Base-by-base conservation (phyloP, 108 stramenopile species). In the Chaetoceros muelleri region DNA sequence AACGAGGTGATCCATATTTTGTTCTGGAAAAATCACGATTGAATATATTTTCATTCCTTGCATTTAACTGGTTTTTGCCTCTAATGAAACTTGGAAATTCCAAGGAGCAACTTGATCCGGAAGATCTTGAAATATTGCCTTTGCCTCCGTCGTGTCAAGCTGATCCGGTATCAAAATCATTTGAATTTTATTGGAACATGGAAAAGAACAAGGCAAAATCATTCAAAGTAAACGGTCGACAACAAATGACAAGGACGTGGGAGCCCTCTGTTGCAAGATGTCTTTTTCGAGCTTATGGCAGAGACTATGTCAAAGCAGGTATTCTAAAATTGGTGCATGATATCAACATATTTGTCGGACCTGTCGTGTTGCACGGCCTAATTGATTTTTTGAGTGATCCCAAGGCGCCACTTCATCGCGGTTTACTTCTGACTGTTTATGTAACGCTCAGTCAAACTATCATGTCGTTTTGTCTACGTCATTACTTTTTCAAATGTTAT, bases 401-500 rank as follows among this genome's bases (percentile, higher is more conserved):
- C 10, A 59, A 76, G 55, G 79, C 81, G 18, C 75, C 81, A 2
- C 10, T 89, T 26, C 57, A 48, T 7, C 51, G 66, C 1, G 90
- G 87, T 20, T 23, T 93, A 0, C 29, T 28, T 28, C 71, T 91
- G 31, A 81, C 76, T 2, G 17, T 70, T 2, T 58, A 74, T 24
- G 82, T 89, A 19, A 81, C 81, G 8, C 3, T 73, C 0, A 86
- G 84, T 7, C 89, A 91, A 63, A 56, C 93, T 52, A 57, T 71
- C 48, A 88, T 83, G 83, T 73, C 79, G 10, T 62, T 95, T 48
- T 78, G 80, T 26, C 72, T 96, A 24, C 80, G 93, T 25, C 93
- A 96, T 60, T 98, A 98, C 73, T 98, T 96, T 68, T 90, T 79
- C 69, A 74, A 82, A 34, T 93, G 93, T 28, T 95, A 90, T 74